Percentiles rank a stretch among this genome's conserved stretches.
These are phyloP conservation scores for Scedosporium apiospermum DNA, from an alignment of 2,329 filamentous ascomycete genomes.

Conservation along the genomic window DNA sequence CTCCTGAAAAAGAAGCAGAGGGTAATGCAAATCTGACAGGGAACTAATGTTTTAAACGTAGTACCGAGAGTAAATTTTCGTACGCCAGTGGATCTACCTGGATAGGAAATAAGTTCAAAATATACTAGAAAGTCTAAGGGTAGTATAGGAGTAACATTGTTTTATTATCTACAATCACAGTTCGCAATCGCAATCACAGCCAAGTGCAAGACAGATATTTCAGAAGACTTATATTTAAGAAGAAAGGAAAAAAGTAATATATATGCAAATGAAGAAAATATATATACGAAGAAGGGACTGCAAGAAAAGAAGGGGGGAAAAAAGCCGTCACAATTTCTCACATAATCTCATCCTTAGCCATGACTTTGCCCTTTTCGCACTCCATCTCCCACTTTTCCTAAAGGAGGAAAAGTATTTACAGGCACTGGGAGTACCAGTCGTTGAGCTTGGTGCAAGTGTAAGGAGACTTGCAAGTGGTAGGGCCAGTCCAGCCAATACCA, in stretches of 20 bases:
- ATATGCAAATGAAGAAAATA: not conserved
- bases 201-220: not conserved
- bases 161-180: too few species aligned
- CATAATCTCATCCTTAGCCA: not conserved
- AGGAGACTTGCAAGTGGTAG: constrained; percentile 12
- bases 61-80: too few species aligned
- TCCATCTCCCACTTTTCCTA: not conserved
- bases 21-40: too few species aligned
- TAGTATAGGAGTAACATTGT: too few species aligned
- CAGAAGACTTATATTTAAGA: not conserved
- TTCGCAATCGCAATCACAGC: not conserved
- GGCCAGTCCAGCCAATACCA: constrained; percentile 11
- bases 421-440: constrained; percentile 14
- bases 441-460: constrained; percentile 11
- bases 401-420: constrained; percentile 5
- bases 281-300: not conserved
- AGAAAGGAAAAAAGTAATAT: not conserved
- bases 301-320: not conserved
- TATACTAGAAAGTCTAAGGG: too few species aligned
- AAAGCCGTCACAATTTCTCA: not conserved
- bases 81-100: too few species aligned
- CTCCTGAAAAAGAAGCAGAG: too few species aligned
- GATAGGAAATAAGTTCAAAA: too few species aligned
- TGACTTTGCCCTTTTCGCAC: not conserved
- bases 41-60: too few species aligned